Percentiles rank a stretch among this genome's conserved stretches.
Conservation (phyloP, 2,329 filamentous ascomycete species). For the Biscogniauxia mediterranea region DNA sequence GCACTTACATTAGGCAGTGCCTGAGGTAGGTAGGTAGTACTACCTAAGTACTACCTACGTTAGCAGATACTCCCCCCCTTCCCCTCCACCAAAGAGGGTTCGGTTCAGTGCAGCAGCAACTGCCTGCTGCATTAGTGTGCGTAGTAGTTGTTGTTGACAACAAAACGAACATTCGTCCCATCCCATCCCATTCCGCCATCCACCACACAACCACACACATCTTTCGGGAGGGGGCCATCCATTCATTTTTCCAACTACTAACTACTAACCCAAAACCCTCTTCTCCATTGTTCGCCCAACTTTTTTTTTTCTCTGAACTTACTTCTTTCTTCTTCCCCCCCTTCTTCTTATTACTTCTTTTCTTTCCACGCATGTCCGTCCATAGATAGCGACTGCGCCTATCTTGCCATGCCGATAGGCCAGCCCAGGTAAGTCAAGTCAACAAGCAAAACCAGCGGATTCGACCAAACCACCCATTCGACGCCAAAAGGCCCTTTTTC, state of each 20-base stretch:
- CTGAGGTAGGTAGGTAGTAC: too few relatives aligned
- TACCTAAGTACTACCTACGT: too few relatives aligned
- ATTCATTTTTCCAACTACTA: background rate
- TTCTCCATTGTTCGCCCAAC: background rate
- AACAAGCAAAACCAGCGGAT: conserved; percentile 1
- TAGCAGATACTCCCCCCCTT: conserved; percentile 3
- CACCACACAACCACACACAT: background rate
- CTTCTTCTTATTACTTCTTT: too few relatives aligned
- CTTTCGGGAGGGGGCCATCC: background rate
- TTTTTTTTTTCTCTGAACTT: background rate
- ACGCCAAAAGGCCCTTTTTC: background rate
- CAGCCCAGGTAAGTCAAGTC: conserved; percentile 12
- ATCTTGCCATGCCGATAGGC: conserved; percentile 1
- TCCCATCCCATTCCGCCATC: background rate
- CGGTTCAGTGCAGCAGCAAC: conserved; percentile 10
- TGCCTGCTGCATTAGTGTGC: background rate
- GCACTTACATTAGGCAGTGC: too few relatives aligned
- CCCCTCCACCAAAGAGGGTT: conserved; percentile 18
- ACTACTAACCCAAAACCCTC: background rate
- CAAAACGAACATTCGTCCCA: background rate
- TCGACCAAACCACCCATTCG: conserved; percentile 1
- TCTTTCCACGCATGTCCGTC: conserved; percentile 3
- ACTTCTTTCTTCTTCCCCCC: too few relatives aligned
- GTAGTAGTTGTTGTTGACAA: background rate
- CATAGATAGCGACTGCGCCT: conserved; percentile 16